Conservation (phyloP, 345 rosid genomes). For the Ricinus communis region DNA sequence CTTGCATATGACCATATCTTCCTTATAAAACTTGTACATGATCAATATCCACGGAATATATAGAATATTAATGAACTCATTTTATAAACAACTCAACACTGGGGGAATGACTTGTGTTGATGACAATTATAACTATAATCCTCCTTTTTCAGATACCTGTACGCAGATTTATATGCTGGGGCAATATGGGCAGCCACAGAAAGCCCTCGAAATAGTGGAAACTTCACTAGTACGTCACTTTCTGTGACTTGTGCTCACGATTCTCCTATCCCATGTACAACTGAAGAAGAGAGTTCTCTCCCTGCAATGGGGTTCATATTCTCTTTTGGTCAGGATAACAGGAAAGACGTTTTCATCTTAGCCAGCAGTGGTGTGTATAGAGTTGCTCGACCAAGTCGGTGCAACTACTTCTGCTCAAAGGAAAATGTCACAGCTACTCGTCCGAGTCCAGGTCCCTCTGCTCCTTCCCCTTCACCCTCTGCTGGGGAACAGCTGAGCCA, state of each 20-base stretch:
- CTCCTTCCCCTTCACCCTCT: slow-evolving; percentile 46
- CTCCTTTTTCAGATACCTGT: slow-evolving; percentile 60
- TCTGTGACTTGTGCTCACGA: slow-evolving; percentile 62
- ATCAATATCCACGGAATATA: too few relatives aligned
- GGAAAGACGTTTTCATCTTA: slow-evolving; percentile 63
- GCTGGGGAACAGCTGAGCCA: slow-evolving; percentile 28
- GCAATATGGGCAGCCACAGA: slow-evolving; percentile 71
- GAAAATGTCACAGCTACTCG: slow-evolving; percentile 46
- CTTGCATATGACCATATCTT: too few relatives aligned
- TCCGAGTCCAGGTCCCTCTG: slow-evolving; percentile 35
- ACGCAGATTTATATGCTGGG: slow-evolving; percentile 70
- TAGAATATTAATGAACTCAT: too few relatives aligned
- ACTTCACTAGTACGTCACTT: slow-evolving; percentile 49
- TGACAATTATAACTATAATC: too few relatives aligned
- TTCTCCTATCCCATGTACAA: slow-evolving; percentile 65
- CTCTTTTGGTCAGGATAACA: slow-evolving; percentile 86
- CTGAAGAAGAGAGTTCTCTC: slow-evolving; percentile 48
- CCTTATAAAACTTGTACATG: too few relatives aligned
- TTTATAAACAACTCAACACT: too few relatives aligned
- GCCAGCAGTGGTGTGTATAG: slow-evolving; percentile 73
- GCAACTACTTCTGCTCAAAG: slow-evolving; percentile 70
- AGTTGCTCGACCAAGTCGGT: slow-evolving; percentile 79
- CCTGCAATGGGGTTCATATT: slow-evolving; percentile 62
- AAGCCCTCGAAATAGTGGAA: slow-evolving; percentile 68
- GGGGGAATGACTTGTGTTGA: too few relatives aligned